Evolutionary conservation across 345 rosid genomes (phyloP), one percentile per base, ranked within the genome.

Genomic region (Murraya koenigii): DNA sequence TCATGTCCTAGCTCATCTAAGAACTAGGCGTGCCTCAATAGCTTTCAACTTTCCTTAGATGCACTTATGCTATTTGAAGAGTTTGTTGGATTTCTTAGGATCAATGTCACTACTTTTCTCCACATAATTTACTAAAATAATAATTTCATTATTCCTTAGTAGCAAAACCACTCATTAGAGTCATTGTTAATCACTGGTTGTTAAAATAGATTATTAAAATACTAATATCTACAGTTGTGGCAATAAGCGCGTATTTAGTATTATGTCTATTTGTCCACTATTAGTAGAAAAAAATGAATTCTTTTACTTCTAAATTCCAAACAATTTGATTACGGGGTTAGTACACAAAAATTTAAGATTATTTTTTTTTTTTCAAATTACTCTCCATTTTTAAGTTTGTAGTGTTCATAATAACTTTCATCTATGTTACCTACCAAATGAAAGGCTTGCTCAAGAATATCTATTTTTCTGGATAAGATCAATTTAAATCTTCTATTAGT

Each of bases 1-100:
- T 63, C 39, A 0, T 63, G 67, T 14, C n/a, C 69, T 63, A 82
- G 56, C 76, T 74, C 33, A 14, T 47, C 8, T 52, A 14, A 72
- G 62, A 75, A 62, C 64, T 65, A 75, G 63, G 71, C 74, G 75
- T 71, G 77, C 85, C 72, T 78, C 70, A 32, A 82, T 55, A 55
- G 71, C 64, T 71, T 78, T 69, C 68, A 8, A 6, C 82, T 61
- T 81, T 76, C 54, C 77, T 73, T n/a, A n/a, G n/a, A n/a, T n/a
- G n/a, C n/a, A n/a, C n/a, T n/a, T n/a, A n/a, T n/a, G n/a, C n/a
- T n/a, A n/a, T n/a, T n/a, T n/a, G n/a, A n/a, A n/a, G n/a, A n/a
- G 60, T 28, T 52, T 70, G 8, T 23, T 0, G 4, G 0, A 6
- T 41, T 32, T 64, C 13, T 6, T 1, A 1, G 22, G 41, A 64